Conservation (phyloP, 768 basidiomycete species). For the Lactifluus pinguis region DNA sequence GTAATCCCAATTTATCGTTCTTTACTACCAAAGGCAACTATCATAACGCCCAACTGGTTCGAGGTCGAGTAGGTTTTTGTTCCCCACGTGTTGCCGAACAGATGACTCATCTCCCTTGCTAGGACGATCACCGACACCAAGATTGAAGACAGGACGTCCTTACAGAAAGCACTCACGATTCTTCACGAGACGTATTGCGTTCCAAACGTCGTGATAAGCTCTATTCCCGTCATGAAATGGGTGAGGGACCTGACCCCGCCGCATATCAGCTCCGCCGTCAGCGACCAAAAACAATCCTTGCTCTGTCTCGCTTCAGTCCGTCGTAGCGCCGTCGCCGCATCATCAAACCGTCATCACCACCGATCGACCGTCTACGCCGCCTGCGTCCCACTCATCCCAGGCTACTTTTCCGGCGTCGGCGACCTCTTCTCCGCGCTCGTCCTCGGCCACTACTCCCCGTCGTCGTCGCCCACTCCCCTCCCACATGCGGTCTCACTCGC, state of each 20-base stretch:
- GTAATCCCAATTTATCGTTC: slow-evolving; percentile 81
- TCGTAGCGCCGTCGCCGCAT: background rate
- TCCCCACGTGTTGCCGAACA: background rate
- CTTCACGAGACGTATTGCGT: slow-evolving; percentile 73
- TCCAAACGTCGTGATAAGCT: slow-evolving; percentile 86
- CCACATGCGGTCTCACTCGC: slow-evolving; percentile 58
- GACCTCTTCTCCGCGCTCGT: slow-evolving; percentile 93
- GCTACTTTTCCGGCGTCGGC: slow-evolving; percentile 97
- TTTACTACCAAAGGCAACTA: slow-evolving; percentile 74
- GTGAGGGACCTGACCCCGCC: slow-evolving; percentile 46
- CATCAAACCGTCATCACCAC: slow-evolving; percentile 22
- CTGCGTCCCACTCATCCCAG: slow-evolving; percentile 68
- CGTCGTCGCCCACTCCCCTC: slow-evolving; percentile 82
- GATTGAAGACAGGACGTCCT: slow-evolving; percentile 47
- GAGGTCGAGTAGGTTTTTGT: slow-evolving; percentile 77
- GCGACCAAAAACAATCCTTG: slow-evolving; percentile 38
- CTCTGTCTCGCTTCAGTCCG: slow-evolving; percentile 73
- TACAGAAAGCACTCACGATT: slow-evolving; percentile 56
- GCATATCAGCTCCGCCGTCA: slow-evolving; percentile 28
- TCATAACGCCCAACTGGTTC: slow-evolving; percentile 98
- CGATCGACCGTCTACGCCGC: slow-evolving; percentile 53
- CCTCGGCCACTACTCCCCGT: slow-evolving; percentile 91
- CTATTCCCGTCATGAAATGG: slow-evolving; percentile 63
- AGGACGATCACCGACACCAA: slow-evolving; percentile 71
- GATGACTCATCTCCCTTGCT: background rate